Evolutionary conservation across 2,329 filamentous ascomycete genomes (phyloP), one percentile per base, ranked within the genome.

Genomic region (Dactylellina leptospora): DNA sequence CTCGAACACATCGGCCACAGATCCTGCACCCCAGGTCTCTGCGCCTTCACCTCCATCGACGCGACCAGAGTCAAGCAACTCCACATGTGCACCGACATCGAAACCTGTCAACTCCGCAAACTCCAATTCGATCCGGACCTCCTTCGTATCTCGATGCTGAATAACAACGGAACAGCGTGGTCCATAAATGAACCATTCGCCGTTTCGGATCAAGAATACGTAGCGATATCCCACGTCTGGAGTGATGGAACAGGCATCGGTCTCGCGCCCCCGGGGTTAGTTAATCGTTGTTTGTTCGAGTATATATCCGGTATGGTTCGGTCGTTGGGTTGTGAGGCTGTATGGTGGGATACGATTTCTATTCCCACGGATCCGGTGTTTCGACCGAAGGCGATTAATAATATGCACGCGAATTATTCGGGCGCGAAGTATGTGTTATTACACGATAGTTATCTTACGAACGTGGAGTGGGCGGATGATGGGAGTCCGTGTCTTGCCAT

Each of bases 181-280:
- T 69, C 56, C 4, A 33, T 69, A 4, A 10, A 30, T 18, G 48
- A 20, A 16, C 63, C 63, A 1, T 60, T 53, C 11, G 9, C 11
- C 18, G 42, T 60, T 36, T 45, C 47, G 2, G 36, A 55, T 11
- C 13, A 36, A 5, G 38, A 36, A 20, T 70, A 70, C 28, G 45
- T 79, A 68, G 78, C 77, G 16, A 77, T 78, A n/a, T 78, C 77
- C 4, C 77, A 78, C 50, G 76, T 79, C 44, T 79, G 77, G 77
- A 61, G 74, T 1, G 78, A 79, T 53, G 77, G 77, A 4, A 79
- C 77, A 0, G 78, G 78, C 1, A 58, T 74, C 6, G 77, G 78
- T 4, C 28, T 70, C 4, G 62, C 72, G 27, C 20, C 48, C 4
- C 18, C 54, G 18, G 78, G 77, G 4, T 22, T 44, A 13, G 76